phyloP scores from a whole-genome alignment of 2,329 filamentous ascomycete species.

The Diaporthe eres region DNA sequence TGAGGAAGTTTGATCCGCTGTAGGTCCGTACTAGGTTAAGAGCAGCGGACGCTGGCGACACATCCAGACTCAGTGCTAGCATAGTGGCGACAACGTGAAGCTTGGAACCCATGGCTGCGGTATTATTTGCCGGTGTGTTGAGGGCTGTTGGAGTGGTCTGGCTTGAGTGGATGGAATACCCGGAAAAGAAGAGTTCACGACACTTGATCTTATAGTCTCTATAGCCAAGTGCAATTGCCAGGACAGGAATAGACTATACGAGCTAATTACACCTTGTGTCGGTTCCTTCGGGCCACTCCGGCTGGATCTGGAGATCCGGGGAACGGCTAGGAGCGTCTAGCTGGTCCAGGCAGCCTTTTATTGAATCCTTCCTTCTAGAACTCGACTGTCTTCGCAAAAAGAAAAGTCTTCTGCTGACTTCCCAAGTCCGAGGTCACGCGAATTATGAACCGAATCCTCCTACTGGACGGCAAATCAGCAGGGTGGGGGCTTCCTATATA shows the following conservation, averaged over 20 bases:
- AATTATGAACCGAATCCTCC: not conserved
- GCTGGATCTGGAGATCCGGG: slow-evolving; percentile 23
- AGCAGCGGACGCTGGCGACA: slow-evolving; percentile 1
- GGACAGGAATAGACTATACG: not conserved
- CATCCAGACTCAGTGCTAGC: not conserved
- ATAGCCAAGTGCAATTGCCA: not conserved
- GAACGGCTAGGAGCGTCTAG: not conserved
- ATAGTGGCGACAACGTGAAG: slow-evolving; percentile 7
- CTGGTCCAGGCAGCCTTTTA: slow-evolving; percentile 17
- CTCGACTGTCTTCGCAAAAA: slow-evolving; percentile 1
- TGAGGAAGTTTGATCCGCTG: slow-evolving; percentile 23
- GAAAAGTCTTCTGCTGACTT: slow-evolving; percentile 14
- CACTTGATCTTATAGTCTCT: slow-evolving; percentile 13
- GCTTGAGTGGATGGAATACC: not conserved
- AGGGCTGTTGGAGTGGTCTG: not conserved
- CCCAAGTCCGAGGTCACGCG: slow-evolving; percentile 10
- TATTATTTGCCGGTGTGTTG: not conserved
- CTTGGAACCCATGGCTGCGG: slow-evolving; percentile 20
- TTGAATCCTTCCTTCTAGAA: slow-evolving; percentile 27
- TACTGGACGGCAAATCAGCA: not conserved
- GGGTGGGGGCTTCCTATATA: not conserved
- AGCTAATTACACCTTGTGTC: not conserved
- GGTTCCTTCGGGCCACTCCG: slow-evolving; percentile 14
- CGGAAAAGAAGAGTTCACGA: not conserved
- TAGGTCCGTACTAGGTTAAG: slow-evolving; percentile 16